Evolutionary conservation across 1,284 basidiomycete genomes (phyloP).

Genomic region (Melampsora americana): DNA sequence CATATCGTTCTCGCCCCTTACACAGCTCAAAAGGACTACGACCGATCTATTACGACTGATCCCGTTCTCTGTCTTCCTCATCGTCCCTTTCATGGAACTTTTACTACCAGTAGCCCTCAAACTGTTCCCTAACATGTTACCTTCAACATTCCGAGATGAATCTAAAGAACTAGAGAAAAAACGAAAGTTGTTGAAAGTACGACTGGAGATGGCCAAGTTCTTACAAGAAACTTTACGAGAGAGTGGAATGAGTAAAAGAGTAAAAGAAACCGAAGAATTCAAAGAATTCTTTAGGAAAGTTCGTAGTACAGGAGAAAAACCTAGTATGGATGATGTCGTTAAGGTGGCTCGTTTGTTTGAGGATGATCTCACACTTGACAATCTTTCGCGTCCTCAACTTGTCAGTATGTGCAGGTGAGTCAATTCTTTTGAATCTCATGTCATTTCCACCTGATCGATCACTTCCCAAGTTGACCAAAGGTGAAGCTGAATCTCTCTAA

Average conservation of each 20-base stretch:
- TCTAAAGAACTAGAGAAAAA: slow-evolving; percentile 84
- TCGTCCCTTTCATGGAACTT: slow-evolving; percentile 97
- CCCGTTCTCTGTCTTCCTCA: slow-evolving; percentile 89
- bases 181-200: slow-evolving; percentile 86
- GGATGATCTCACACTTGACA: slow-evolving; percentile 95
- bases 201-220: slow-evolving; percentile 99
- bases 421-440: not conserved
- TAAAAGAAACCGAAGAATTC: slow-evolving; percentile 90
- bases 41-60: slow-evolving; percentile 86
- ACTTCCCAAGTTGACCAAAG: not conserved
- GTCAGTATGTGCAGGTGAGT: slow-evolving; percentile 80
- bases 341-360: slow-evolving; percentile 95
- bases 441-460: not conserved
- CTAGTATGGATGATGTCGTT: slow-evolving; percentile 81
- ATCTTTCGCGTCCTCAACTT: slow-evolving; percentile 91
- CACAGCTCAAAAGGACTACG: slow-evolving; percentile 83
- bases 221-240: slow-evolving; percentile 94
- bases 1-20: not conserved
- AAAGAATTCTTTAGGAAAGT: slow-evolving; percentile 99
- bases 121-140: slow-evolving; percentile 98
- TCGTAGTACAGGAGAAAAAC: slow-evolving; percentile 88
- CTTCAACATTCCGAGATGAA: slow-evolving; percentile 97
- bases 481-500: not conserved
- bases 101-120: slow-evolving; percentile 94
- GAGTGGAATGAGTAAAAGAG: slow-evolving; percentile 77